Base-by-base conservation (phyloP, 192 early-diverging fungal species). In the Coemansia sp. region DNA sequence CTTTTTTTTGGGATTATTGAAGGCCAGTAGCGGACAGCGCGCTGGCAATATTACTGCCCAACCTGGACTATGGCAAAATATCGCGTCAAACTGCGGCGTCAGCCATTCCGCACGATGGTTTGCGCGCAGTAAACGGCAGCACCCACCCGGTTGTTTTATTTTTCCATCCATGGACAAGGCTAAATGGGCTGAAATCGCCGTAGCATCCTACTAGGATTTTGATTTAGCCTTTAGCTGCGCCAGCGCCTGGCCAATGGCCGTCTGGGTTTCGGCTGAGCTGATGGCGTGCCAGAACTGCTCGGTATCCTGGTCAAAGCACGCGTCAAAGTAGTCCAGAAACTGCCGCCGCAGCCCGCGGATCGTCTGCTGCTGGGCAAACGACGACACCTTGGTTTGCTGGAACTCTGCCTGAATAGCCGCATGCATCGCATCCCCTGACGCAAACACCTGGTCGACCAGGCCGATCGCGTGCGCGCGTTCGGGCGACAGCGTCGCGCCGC, bases 31-130 rank as follows among this genome's bases (percentile, higher is more conserved):
- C 8, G 22, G 39, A 41, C 27, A 23, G 39, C 28, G 5, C 32
- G 26, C 28, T 32, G 53, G 53, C 53, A 55, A 55, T 55, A 44
- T 55, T 55, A 55, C 53, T 55, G 39, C 20, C 8, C 11, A 20
- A 30, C 36, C 36, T 39, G 15, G 17, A 20, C 35, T 1, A 14
- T 17, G n/a, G n/a, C n/a, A n/a, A n/a, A n/a, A n/a, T n/a, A n/a
- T n/a, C n/a, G n/a, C n/a, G n/a, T n/a, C n/a, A n/a, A n/a, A n/a
- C n/a, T n/a, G n/a, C n/a, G n/a, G n/a, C n/a, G n/a, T n/a, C n/a
- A n/a, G n/a, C n/a, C n/a, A n/a, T n/a, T n/a, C n/a, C n/a, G n/a
- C n/a, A n/a, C n/a, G n/a, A n/a, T n/a, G n/a, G n/a, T n/a, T n/a
- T n/a, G n/a, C n/a, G n/a, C n/a, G n/a, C 36, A 39, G 36, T 39